Evolutionary conservation across 1,284 basidiomycete species (phyloP).

Genomic region (Anthracocystis walkeri): DNA sequence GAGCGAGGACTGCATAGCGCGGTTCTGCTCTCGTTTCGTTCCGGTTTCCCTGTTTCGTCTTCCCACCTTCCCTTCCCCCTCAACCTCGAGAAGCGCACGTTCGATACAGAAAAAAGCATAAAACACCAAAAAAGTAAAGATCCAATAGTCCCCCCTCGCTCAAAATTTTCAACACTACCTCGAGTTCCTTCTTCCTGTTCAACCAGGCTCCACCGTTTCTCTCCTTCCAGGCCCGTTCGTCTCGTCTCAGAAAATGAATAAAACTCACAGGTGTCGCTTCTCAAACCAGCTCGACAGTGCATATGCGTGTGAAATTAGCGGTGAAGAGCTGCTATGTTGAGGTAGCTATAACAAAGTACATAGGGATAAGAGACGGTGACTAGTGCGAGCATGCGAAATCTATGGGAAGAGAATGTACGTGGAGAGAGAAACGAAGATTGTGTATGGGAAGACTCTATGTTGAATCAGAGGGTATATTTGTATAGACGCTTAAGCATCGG

Average conservation of each 20-base stretch:
- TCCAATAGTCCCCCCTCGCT: background rate
- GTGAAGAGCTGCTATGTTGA: slow-evolving; percentile 11
- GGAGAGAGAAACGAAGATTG: background rate
- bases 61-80: background rate
- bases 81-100: slow-evolving; percentile 7
- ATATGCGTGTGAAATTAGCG: slow-evolving; percentile 1
- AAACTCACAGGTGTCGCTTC: slow-evolving; percentile 11
- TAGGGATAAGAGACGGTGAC: slow-evolving; percentile 1
- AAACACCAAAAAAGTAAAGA: background rate
- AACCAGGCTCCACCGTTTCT: slow-evolving; percentile 7
- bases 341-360: slow-evolving; percentile 5
- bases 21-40: background rate
- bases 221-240: background rate
- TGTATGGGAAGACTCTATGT: slow-evolving; percentile 5
- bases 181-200: slow-evolving; percentile 12
- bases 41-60: background rate
- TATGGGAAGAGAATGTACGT: background rate
- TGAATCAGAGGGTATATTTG: slow-evolving; percentile 13
- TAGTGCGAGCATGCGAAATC: background rate
- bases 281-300: background rate
- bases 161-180: slow-evolving; percentile 15
- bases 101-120: background rate
- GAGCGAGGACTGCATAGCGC: background rate
- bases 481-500: background rate
- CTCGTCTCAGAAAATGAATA: background rate